These are phyloP conservation scores for Pelargonium myrrhifolium DNA, from an alignment of 441 rosid species.

Conservation along the genomic window DNA sequence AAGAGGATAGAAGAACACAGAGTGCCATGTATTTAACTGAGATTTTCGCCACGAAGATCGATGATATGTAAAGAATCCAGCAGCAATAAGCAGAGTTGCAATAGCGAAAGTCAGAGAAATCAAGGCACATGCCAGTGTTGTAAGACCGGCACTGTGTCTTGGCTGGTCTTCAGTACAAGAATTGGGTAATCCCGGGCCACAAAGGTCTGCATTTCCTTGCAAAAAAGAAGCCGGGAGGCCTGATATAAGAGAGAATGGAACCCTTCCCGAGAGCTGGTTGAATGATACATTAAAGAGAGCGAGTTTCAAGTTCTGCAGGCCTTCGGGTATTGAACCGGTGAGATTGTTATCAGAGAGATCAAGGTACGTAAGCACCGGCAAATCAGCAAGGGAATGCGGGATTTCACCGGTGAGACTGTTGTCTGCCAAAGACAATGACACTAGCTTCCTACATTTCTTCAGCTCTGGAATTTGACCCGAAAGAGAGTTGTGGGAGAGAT, in stretches of 20 bases:
- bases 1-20: constrained; percentile 54
- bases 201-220: constrained; percentile 78
- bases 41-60: constrained; percentile 44
- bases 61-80: constrained; percentile 31
- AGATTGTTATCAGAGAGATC: constrained; percentile 58
- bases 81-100: constrained; percentile 34
- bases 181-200: constrained; percentile 69
- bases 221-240: constrained; percentile 82
- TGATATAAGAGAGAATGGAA: constrained; percentile 49
- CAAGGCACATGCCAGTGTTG: constrained; percentile 39
- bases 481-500: constrained; percentile 50
- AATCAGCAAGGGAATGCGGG: constrained; percentile 49
- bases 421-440: constrained; percentile 53
- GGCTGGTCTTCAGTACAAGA: constrained; percentile 41
- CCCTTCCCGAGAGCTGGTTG: constrained; percentile 52
- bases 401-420: constrained; percentile 45
- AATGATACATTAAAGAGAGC: constrained; percentile 65
- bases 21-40: constrained; percentile 39
- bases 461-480: constrained; percentile 57
- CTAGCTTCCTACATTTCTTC: constrained; percentile 53
- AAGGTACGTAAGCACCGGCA: constrained; percentile 62
- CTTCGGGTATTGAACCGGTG: constrained; percentile 50
- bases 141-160: constrained; percentile 22
- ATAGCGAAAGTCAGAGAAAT: constrained; percentile 58
- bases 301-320: constrained; percentile 52